These are phyloP conservation scores for Choricystis sp. DNA, from an alignment of 139 green algal species.

Conservation along the genomic window DNA sequence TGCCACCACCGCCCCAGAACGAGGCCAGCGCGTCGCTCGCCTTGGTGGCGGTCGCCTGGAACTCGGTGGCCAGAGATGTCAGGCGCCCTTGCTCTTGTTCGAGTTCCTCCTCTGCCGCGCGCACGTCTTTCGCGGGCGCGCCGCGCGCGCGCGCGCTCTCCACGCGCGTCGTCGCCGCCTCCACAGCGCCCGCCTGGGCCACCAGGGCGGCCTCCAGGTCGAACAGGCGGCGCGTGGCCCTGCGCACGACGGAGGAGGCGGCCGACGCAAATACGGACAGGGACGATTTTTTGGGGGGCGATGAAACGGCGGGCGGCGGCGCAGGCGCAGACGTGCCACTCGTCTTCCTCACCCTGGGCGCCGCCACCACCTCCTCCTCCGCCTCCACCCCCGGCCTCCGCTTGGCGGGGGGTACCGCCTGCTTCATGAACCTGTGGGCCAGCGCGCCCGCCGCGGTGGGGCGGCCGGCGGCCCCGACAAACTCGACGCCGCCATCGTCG, in stretches of 20 bases:
- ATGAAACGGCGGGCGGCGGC: not conserved
- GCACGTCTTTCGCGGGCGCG: slow-evolving; percentile 1
- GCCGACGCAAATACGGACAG: slow-evolving; percentile 5
- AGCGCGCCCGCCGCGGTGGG: slow-evolving; percentile 24
- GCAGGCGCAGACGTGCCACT: not conserved
- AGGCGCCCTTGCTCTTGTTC: slow-evolving; percentile 8
- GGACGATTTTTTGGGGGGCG: not conserved
- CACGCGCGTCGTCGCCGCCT: slow-evolving; percentile 21
- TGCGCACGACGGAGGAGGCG: slow-evolving; percentile 3
- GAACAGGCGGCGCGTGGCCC: slow-evolving; percentile 24
- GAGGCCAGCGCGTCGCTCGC: slow-evolving; percentile 3
- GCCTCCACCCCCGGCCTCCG: not conserved
- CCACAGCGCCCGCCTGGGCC: slow-evolving; percentile 18
- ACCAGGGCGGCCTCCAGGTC: slow-evolving; percentile 54
- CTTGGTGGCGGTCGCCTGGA: slow-evolving; percentile 4
- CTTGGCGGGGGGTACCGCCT: slow-evolving; percentile 30
- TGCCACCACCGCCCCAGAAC: slow-evolving; percentile 1
- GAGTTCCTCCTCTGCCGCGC: slow-evolving; percentile 6
- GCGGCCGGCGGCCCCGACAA: slow-evolving; percentile 19
- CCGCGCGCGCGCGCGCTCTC: slow-evolving; percentile 14
- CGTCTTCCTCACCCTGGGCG: not conserved
- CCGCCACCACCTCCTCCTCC: slow-evolving; percentile 6
- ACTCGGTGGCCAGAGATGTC: slow-evolving; percentile 2
- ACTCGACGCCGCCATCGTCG: slow-evolving; percentile 27
- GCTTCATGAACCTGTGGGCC: slow-evolving; percentile 27